A percentile compares a stretch with the other conserved stretches of the same genome.
Evolutionary conservation across 2,329 filamentous ascomycete genomes (phyloP).

Genomic region (Westerdykella ornata): DNA sequence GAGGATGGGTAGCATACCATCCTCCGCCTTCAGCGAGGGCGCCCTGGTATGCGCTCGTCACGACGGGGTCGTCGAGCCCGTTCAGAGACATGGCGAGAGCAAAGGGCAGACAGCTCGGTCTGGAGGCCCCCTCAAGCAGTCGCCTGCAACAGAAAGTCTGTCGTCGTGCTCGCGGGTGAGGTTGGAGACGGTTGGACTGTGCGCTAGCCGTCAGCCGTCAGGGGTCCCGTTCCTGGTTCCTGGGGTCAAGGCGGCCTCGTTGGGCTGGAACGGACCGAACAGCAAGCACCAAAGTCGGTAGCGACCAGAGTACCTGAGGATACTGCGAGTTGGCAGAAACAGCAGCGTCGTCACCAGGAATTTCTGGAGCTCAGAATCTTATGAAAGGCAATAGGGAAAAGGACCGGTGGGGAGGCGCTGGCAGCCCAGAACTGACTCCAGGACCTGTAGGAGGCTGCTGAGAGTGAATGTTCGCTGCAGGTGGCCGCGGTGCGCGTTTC

Average conservation of each 20-base stretch:
- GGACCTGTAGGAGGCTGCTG: too few species aligned
- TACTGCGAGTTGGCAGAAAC: too few species aligned
- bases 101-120: not conserved
- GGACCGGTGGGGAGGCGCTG: not conserved
- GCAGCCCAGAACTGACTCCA: too few species aligned
- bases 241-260: not conserved
- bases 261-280: conserved; percentile 9
- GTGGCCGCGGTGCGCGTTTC: not conserved
- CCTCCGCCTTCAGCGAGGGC: conserved; percentile 78
- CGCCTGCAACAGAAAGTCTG: conserved; percentile 6
- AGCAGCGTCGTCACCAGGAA: not conserved
- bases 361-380: too few species aligned
- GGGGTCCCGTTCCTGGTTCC: conserved; percentile 1
- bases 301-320: too few species aligned
- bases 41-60: conserved; percentile 78
- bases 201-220: conserved; percentile 8
- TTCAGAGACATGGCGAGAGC: conserved; percentile 74
- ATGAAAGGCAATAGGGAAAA: conserved; percentile 1
- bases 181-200: conserved; percentile 3
- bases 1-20: conserved; percentile 61
- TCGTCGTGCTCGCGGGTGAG: conserved; percentile 3
- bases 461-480: too few species aligned
- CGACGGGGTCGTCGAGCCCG: conserved; percentile 74
- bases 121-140: not conserved
- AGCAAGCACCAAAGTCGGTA: too few species aligned